These are phyloP conservation scores for Cladosporium oxysporum DNA, from an alignment of 2,329 filamentous ascomycete genomes.

Conservation along the genomic window DNA sequence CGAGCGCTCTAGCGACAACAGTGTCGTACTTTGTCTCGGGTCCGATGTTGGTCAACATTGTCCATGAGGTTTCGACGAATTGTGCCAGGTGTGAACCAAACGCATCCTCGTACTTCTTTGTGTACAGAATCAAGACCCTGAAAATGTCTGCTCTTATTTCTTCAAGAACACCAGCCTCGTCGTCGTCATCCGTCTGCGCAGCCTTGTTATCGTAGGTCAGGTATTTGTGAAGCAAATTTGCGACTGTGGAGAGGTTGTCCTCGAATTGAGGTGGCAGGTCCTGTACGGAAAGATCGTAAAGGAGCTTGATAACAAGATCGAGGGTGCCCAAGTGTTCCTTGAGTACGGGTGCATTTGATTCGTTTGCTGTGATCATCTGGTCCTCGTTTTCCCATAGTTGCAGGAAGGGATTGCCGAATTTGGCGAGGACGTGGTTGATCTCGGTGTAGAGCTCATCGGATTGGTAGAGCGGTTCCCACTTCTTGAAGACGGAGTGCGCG, in stretches of 20 bases:
- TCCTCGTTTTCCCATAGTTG: conserved; percentile 75
- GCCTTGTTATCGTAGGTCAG: conserved; percentile 84
- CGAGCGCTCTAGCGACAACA: conserved; percentile 88
- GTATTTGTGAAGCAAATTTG: conserved; percentile 85
- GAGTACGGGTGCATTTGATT: conserved; percentile 71
- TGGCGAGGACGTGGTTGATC: conserved; percentile 90
- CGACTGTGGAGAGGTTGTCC: conserved; percentile 77
- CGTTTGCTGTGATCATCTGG: conserved; percentile 69
- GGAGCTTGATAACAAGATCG: conserved; percentile 84
- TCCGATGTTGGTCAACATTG: conserved; percentile 81
- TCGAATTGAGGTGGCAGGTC: conserved; percentile 95
- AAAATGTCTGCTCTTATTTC: conserved; percentile 92
- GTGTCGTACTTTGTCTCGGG: conserved; percentile 91
- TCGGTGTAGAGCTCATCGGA: conserved; percentile 92
- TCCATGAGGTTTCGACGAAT: conserved; percentile 91
- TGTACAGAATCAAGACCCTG: conserved; percentile 84
- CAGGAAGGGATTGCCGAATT: conserved; percentile 83
- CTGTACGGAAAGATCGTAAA: conserved; percentile 96
- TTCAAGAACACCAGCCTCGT: conserved; percentile 80
- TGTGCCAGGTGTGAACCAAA: conserved; percentile 77
- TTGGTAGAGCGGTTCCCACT: conserved; percentile 91
- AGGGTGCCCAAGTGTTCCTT: conserved; percentile 80
- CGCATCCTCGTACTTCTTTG: conserved; percentile 93
- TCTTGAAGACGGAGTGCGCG: conserved; percentile 94
- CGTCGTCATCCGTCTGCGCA: conserved; percentile 83